These are phyloP conservation scores for Quercus alba DNA, from an alignment of 306 rosid species.

Conservation along the genomic window DNA sequence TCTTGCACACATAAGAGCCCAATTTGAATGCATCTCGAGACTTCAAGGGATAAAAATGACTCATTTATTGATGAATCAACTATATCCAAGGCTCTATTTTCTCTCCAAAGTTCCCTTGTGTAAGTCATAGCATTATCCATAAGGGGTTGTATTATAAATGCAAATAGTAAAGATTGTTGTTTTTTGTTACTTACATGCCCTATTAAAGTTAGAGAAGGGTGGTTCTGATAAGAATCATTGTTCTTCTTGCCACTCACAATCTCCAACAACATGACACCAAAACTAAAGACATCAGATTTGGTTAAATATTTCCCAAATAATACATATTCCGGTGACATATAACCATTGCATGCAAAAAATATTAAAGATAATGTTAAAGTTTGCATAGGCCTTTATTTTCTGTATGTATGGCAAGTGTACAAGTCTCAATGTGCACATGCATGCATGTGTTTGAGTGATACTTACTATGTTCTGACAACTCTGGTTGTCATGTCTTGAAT, in stretches of 20 bases:
- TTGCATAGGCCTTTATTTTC: too few species aligned
- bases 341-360: neutral
- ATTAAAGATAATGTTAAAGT: too few species aligned
- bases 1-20: neutral
- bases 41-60: neutral
- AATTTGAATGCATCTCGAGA: neutral
- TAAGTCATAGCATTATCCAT: accelerated
- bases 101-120: neutral
- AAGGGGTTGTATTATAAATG: too few species aligned
- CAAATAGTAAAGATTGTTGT: too few species aligned
- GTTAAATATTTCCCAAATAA: constrained; percentile 17
- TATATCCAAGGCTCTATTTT: neutral
- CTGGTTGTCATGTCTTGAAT: too few species aligned
- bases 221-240: neutral
- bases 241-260: constrained; percentile 27
- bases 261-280: constrained; percentile 25
- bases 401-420: too few species aligned
- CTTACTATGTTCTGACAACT: too few species aligned
- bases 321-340: constrained; percentile 23
- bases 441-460: too few species aligned
- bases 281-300: constrained; percentile 28
- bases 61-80: neutral
- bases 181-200: neutral
- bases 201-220: neutral
- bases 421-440: too few species aligned